Conservation (phyloP, 495 filamentous ascomycete genomes). For the Xylaria flabelliformis region DNA sequence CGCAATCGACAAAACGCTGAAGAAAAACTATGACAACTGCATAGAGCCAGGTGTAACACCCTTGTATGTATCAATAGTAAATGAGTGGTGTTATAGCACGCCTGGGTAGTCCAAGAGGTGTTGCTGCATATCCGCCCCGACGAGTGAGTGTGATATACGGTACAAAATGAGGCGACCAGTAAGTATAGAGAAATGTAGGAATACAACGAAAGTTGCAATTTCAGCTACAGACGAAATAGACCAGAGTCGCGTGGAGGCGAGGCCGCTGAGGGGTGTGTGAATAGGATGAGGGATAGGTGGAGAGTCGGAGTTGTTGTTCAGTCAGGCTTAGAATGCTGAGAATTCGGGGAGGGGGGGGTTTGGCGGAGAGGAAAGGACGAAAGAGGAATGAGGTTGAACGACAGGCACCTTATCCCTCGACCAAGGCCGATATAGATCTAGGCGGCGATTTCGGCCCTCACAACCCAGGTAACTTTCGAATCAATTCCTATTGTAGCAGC, state of each 20-base stretch:
- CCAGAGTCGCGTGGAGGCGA: not conserved
- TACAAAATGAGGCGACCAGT: conserved; percentile 9
- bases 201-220: not conserved
- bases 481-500: no score
- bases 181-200: not conserved
- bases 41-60: conserved; percentile 36
- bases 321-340: not conserved
- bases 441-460: not conserved
- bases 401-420: conserved; percentile 4
- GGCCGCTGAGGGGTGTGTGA: not conserved
- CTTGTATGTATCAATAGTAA: conserved; percentile 18
- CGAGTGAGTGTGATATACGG: conserved; percentile 29
- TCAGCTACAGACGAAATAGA: not conserved
- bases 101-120: conserved; percentile 20
- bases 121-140: conserved; percentile 38
- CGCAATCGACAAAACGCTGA: conserved; percentile 49
- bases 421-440: not conserved
- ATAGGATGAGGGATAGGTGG: not conserved
- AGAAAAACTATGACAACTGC: conserved; percentile 52
- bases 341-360: not conserved
- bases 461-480: not conserved
- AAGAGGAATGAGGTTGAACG: not conserved
- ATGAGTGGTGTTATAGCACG: conserved; percentile 27
- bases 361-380: not conserved
- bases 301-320: not conserved